Base-by-base conservation (phyloP, 2,329 filamentous ascomycete genomes). In the Pyricularia sp. region DNA sequence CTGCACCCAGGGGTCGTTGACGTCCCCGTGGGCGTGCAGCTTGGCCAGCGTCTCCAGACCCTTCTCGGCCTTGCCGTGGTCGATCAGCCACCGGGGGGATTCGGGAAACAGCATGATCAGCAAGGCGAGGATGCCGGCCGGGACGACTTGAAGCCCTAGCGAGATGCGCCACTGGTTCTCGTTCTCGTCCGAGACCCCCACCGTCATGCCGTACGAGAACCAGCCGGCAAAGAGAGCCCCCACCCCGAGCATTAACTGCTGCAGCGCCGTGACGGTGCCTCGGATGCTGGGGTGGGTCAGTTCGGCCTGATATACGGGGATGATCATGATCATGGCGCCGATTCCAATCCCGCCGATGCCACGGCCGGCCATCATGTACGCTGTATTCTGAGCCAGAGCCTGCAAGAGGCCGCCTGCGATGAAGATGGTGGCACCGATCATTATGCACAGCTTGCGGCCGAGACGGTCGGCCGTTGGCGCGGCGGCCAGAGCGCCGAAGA, bases 241-340 rank as follows among this genome's bases (percentile, higher is more conserved):
- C 31, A 93, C 83, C 1, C 89, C 90, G 63, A 93, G 74, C 89
- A 93, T 93, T 72, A 93, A 92, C 70, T 93, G 90, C 73, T 93
- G 90, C 3, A 93, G 78, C 33, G 85, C 83, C 0, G 89, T 92
- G 35, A 94, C 82, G 67, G 86, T 80, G 13, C 90, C 90, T 73
- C 90, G 84, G 70, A 93, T 93, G 66, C 82, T 83, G 1, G 90
- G 90, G 72, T 93, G 90, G 3, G 88, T 86, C 28, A 93, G 81
- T 71, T 94, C 90, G 26, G 88, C 89, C 72, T 93, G 90, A 72
- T 92, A 93, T 0, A 93, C 75, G 2, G 89, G 76, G 67, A 78
- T 76, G 40, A 75, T 75, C 74, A 76, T 77, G 40, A 73, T 72
- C 65, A 78, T 68, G 65, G 78, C 75, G 49, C 80, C 77, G 64